These are phyloP conservation scores for Salix exigua DNA, from an alignment of 345 rosid species.

Conservation along the genomic window DNA sequence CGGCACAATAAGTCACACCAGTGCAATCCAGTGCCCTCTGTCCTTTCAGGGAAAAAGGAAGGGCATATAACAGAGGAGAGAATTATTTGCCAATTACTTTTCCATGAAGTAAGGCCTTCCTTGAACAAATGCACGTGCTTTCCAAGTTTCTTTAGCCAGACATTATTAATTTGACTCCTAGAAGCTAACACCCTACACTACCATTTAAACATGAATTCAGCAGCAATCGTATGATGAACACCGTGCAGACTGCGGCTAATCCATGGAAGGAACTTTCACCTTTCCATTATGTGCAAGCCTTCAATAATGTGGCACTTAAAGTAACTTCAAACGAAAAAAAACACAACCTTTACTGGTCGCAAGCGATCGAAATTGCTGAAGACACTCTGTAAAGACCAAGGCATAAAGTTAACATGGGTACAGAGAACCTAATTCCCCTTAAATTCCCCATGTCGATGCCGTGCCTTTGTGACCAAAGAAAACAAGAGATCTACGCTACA, in stretches of 20 bases:
- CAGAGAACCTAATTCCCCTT: background rate
- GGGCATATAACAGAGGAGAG: background rate
- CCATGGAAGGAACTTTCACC: background rate
- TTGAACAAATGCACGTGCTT: background rate
- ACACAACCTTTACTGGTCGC: background rate
- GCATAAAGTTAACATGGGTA: background rate
- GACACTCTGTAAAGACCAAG: too few species aligned
- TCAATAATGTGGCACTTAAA: background rate
- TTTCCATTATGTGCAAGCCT: background rate
- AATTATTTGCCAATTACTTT: background rate
- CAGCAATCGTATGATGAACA: too few species aligned
- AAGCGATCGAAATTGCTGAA: background rate
- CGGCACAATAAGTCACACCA: slow-evolving; percentile 19
- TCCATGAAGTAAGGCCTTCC: background rate
- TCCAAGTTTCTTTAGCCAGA: background rate
- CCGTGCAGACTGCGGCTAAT: too few species aligned
- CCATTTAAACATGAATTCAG: too few species aligned
- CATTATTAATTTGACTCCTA: background rate
- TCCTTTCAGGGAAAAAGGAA: background rate
- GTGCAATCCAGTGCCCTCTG: background rate
- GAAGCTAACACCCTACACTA: too few species aligned
- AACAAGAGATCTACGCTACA: background rate
- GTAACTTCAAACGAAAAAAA: background rate
- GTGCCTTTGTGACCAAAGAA: background rate
- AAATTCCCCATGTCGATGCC: background rate